phyloP scores from a whole-genome alignment of 108 stramenopile genomes.

The Cyclotella kingstonii region DNA sequence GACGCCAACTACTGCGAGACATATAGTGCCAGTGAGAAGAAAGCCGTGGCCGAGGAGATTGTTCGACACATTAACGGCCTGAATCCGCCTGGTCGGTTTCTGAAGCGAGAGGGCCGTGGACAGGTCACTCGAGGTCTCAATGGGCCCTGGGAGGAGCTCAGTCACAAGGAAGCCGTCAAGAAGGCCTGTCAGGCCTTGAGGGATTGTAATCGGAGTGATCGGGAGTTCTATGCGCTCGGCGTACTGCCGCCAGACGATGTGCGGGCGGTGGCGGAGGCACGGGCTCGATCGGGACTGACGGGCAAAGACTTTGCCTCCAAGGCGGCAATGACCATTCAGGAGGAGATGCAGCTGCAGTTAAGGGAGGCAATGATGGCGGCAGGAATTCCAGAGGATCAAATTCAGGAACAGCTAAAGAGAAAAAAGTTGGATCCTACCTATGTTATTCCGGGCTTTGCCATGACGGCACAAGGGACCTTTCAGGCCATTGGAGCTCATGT shows the following conservation, averaged over 20 bases:
- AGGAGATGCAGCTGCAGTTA: conserved; percentile 27
- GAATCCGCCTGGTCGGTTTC: conserved; percentile 77
- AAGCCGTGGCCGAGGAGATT: conserved; percentile 72
- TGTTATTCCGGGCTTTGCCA: conserved; percentile 41
- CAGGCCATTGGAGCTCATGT: conserved; percentile 19
- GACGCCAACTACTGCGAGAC: conserved; percentile 60
- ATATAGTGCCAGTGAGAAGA: conserved; percentile 70
- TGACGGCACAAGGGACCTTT: conserved; percentile 22
- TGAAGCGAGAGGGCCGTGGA: conserved; percentile 58
- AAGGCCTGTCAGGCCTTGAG: conserved; percentile 77
- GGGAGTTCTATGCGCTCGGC: conserved; percentile 60
- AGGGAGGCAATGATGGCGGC: conserved; percentile 40
- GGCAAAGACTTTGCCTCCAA: conserved; percentile 50
- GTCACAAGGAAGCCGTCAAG: conserved; percentile 53
- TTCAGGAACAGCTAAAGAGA: conserved; percentile 38
- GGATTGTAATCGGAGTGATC: conserved; percentile 78
- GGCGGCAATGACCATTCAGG: conserved; percentile 33
- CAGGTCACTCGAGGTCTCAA: conserved; percentile 56
- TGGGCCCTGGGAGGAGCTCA: conserved; percentile 76
- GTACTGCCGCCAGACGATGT: conserved; percentile 70
- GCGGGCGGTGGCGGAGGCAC: conserved; percentile 35
- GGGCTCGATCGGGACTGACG: conserved; percentile 42
- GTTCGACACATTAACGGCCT: conserved; percentile 62
- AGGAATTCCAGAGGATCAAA: conserved; percentile 38
- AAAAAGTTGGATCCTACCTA: conserved; percentile 42